Base-by-base conservation (phyloP, 495 filamentous ascomycete species). In the Tuber umbilicatum region DNA sequence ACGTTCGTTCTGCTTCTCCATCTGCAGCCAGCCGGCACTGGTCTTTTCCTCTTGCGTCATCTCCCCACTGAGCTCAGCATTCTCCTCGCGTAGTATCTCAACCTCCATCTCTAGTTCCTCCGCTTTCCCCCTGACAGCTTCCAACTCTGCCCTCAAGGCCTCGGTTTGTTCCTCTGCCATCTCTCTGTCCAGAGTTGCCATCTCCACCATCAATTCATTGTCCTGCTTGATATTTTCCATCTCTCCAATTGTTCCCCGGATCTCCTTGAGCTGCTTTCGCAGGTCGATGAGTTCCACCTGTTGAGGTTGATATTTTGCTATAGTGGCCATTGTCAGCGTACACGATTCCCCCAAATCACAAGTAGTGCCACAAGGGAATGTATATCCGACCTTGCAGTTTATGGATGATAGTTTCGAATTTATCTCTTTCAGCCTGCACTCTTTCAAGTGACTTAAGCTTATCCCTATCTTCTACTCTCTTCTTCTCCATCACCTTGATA, bases 111-210 rank as follows among this genome's bases (percentile, higher is more conserved):
- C 88, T 2, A 96, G 85, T 83, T 98, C 95, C 81, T 98, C 93
- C 9, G 89, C 84, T 78, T 89, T 92, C 41, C 86, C 83, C 77
- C 91, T 90, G 68, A 97, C 83, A 6, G 88, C 85, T n/a, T 97
- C 92, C 31, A 94, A 86, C 83, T 98, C 95, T 2, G 88, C 87
- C 81, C 91, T 94, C 43, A 90, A 86, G 27, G 88, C 87, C 76
- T 98, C 95, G 9, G 92, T 91, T 47, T 89, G 92, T 81, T 98
- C 94, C 83, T 97, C 94, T 2, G 95, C 96, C 93, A 98, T 97
- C 83, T 98, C 94, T 23, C 93, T 87, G 81, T 99, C 95, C 31
- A 99, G 85, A 0, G 91, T 90, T 27, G 93, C 92, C 85, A 97
- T 90, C 85, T 99, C 96, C 84, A 97, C 84, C 23, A 91, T 86